A percentile compares a stretch with the other conserved stretches of the same genome.
These are phyloP conservation scores for Alisma plantagoaquatica DNA, from an alignment of 106 monocot species.

Conservation along the genomic window DNA sequence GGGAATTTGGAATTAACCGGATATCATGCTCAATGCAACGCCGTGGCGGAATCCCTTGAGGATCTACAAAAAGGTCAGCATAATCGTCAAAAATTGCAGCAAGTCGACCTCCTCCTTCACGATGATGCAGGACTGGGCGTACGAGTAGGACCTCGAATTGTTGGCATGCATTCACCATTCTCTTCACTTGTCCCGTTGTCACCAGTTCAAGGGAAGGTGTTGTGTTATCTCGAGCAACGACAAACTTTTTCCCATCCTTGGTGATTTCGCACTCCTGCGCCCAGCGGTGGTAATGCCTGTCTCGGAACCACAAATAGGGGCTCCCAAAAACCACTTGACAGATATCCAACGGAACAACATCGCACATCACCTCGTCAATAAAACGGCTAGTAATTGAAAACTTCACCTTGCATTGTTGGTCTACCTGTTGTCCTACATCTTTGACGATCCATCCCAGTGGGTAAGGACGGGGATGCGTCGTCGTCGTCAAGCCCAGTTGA, in stretches of 20 bases:
- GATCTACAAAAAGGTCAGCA: neutral
- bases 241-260: neutral
- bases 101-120: neutral
- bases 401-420: slow-evolving; percentile 1
- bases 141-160: neutral
- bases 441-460: slow-evolving; percentile 2
- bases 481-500: neutral
- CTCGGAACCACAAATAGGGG: neutral
- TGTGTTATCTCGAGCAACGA: neutral
- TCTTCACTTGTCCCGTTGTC: neutral
- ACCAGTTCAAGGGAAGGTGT: too few relatives aligned
- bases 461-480: neutral
- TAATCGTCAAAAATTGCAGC: neutral
- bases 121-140: too few relatives aligned
- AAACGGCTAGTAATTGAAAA: neutral
- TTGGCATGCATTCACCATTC: neutral
- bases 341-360: neutral
- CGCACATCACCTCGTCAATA: slow-evolving; percentile 1
- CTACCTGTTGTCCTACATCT: neutral
- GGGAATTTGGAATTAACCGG: neutral
- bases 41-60: neutral
- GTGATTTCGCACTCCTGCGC: neutral
- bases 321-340: neutral
- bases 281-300: neutral
- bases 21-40: neutral